phyloP scores from a whole-genome alignment of 257 asterid species.

The Lantana camara region DNA sequence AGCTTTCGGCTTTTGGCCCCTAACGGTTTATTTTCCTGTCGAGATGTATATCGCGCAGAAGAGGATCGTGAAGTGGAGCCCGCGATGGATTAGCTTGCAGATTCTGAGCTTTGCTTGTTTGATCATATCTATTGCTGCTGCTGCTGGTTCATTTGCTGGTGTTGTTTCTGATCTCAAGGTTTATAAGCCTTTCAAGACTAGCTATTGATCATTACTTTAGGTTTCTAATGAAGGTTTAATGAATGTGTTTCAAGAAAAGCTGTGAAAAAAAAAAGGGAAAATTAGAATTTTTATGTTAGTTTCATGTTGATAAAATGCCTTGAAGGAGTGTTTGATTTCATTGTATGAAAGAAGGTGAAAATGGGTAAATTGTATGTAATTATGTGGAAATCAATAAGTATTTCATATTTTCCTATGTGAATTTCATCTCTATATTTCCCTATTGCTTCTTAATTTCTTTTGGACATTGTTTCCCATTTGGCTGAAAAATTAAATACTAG shows the following conservation, averaged over 20 bases:
- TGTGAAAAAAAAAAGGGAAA: background rate
- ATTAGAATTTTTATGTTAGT: background rate
- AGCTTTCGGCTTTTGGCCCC: constrained; percentile 47
- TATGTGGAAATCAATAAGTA: constrained; percentile 6
- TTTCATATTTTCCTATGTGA: constrained; percentile 14
- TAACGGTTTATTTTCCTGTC: constrained; percentile 52
- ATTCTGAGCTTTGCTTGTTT: constrained; percentile 44
- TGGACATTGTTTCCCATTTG: constrained; percentile 8
- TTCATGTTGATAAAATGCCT: too few relatives aligned
- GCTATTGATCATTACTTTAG: constrained; percentile 19
- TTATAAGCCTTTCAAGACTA: constrained; percentile 45
- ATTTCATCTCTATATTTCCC: too few relatives aligned
- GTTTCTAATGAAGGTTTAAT: background rate
- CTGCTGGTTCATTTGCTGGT: constrained; percentile 58
- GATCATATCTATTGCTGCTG: constrained; percentile 48
- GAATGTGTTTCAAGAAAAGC: background rate
- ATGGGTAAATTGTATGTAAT: constrained; percentile 13
- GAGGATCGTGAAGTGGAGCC: constrained; percentile 39
- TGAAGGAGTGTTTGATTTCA: constrained; percentile 16
- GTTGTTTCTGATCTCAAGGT: constrained; percentile 37
- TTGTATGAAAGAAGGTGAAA: background rate
- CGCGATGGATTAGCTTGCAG: constrained; percentile 44
- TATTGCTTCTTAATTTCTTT: too few relatives aligned
- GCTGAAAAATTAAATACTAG: background rate
- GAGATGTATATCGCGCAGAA: constrained; percentile 46